Evolutionary conservation across 2,329 filamentous ascomycete genomes (phyloP), one percentile per base, ranked within the genome.

Genomic region (Chaetomiaceae sp.): DNA sequence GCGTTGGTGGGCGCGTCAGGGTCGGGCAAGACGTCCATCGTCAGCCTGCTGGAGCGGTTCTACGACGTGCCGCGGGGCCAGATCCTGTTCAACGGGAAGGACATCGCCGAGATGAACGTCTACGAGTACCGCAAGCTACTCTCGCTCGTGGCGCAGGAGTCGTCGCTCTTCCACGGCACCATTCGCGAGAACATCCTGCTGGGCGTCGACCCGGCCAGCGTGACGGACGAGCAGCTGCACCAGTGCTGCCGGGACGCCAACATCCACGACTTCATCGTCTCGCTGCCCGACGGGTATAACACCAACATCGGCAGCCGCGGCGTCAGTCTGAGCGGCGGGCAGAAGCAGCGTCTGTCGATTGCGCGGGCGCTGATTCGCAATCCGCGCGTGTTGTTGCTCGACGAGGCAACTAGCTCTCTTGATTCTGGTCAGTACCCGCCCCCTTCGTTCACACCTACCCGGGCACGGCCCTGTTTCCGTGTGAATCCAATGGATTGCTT

Each of bases 91-190:
- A 81, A 86, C 59, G 78, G 73, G 5, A 68, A 70, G 41, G 73
- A 83, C 55, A 78, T 89, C 35, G 62, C 68, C 1, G 60, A 70
- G 1, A 61, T 88, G 42, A 76, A 83, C 45, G 71, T 84, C 0
- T 72, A 72, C 49, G 66, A 73, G 15, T 88, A 88, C 60, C 77
- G 86, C 33, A 71, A 73, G 46, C 66, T 78, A 29, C 70, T 89
- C 11, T 83, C 83, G 1, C 73, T 90, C 0, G 86, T 90, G 0
- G 79, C 83, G 3, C 86, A 90, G 62, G 85, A 90, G 60, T 75
- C 86, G 8, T 82, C 81, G 0, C 71, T 90, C 0, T 88, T 86
- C 34, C 47, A 53, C 62, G 73, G 76, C 11, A 79, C 79, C 1
- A 73, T 88, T 17, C 74, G 78, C 15, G 84, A 89, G 50, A 88